Base-by-base conservation (phyloP, 306 rosid species). In the Vigna unguiculata region DNA sequence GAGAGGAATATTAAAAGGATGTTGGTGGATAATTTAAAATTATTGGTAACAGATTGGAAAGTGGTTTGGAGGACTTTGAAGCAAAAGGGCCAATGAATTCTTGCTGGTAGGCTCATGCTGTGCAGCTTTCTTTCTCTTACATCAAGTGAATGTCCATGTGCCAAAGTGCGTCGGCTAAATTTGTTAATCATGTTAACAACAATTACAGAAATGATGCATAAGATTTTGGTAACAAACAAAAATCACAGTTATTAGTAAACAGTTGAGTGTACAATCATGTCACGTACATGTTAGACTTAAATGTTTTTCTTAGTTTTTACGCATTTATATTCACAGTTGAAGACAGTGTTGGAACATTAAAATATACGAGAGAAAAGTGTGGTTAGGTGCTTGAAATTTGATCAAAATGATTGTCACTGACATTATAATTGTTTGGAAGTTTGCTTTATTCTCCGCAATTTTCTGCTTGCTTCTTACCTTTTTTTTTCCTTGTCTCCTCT, bases 341-440 rank as follows among this genome's bases (percentile, higher is more conserved):
- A 58, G 59, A 28, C 46, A 54, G 28, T 19, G 71, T 28, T 3
- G 32, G 32, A 48, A 71, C 30, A 21, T 60, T 28, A 61, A 83
- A 78, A 36, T 51, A 82, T 34, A 53, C 4, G 25, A 60, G 53
- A 51, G 87, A 65, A 72, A 85, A 79, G 74, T 74, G 71, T 86
- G 43, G 92, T 83, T 90, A 82, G 86, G 96, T 82, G 88, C 89
- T 59, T 77, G 61, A 75, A 72, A 83, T 67, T 81, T 80, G 85
- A 87, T 86, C 86, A 86, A 83, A 84, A 89, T 87, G 84, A 90
- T 86, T 88, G 90, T 80, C 59, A 58, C 25, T 80, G 86, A 67
- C 79, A 75, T 65, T 60, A 77, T 86, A 84, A 81, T 90, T 81
- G 88, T 88, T 85, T 51, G 64, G 52, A 71, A 73, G 75, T 63